A percentile compares a stretch with the other conserved stretches of the same genome.
These are phyloP conservation scores for Pseudogymnoascus sp. DNA, from an alignment of 2,329 filamentous ascomycete genomes.

Conservation along the genomic window DNA sequence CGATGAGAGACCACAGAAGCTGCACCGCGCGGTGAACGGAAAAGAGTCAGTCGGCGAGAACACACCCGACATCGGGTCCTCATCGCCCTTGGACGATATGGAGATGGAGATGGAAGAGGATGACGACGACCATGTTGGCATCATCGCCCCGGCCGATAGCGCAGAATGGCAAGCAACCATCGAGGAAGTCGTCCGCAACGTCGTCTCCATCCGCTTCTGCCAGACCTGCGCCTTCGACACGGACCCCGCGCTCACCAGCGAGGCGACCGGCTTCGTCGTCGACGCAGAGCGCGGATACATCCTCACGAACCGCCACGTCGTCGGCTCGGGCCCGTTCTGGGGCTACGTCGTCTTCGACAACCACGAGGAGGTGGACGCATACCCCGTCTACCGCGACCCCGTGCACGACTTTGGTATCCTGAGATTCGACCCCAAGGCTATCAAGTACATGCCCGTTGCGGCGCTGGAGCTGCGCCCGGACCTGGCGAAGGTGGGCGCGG, in stretches of 20 bases:
- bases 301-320: slow-evolving; percentile 84
- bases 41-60: slow-evolving; percentile 29
- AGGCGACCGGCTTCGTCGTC: slow-evolving; percentile 96
- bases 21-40: slow-evolving; percentile 26
- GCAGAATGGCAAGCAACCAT: slow-evolving; percentile 95
- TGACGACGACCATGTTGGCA: slow-evolving; percentile 30
- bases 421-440: slow-evolving; percentile 87
- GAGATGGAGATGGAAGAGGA: slow-evolving; percentile 26
- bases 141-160: slow-evolving; percentile 50
- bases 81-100: not conserved
- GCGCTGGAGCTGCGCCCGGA: slow-evolving; percentile 77
- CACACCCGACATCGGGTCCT: slow-evolving; percentile 24
- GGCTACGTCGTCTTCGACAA: slow-evolving; percentile 98
- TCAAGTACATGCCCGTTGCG: slow-evolving; percentile 92
- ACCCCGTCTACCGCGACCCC: slow-evolving; percentile 93
- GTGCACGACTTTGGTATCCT: slow-evolving; percentile 98
- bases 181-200: slow-evolving; percentile 85
- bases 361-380: slow-evolving; percentile 92
- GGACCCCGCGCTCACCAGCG: slow-evolving; percentile 85
- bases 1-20: slow-evolving; percentile 27
- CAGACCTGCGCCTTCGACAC: slow-evolving; percentile 98
- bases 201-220: slow-evolving; percentile 98
- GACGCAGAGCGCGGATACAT: slow-evolving; percentile 86
- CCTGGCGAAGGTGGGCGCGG: slow-evolving; percentile 79
- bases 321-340: slow-evolving; percentile 93